Base-by-base conservation (phyloP, 805 yeast genomes). In the Cyberlindnera saturnus region DNA sequence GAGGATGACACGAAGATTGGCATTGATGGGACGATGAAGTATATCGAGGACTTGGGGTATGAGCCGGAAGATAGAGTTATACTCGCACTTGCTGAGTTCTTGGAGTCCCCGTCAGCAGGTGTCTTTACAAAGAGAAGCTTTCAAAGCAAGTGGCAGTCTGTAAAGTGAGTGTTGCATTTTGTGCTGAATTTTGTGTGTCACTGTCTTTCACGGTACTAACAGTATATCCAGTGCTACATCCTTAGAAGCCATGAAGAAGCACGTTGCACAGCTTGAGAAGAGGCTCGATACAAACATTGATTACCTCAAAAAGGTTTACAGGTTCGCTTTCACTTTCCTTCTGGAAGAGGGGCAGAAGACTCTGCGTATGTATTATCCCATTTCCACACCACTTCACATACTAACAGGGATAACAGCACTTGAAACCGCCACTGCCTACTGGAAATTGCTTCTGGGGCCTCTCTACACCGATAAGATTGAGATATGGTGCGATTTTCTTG, bases 1-100 rank as follows among this genome's bases (percentile, higher is more conserved):
- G 62, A 57, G 14, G 39, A 45, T 2, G 20, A 37, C 1, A 51
- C 52, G 14, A 60, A 65, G 11, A 86, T 89, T 32, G 91, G 81
- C 20, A 70, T 86, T 9, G 93, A 87, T 45, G 96, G 96, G 0
- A 83, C 96, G 0, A 60, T 90, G 9, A 51, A 57, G 33, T 86
- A 81, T 53, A 65, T 91, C 18, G 70, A 69, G 14, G 96, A 82
- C 52, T 63, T 91, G 38, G 80, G 75, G 0, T 69, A 82, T 32
- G 78, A 78, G 13, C 82, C 89, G 1, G 98, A 91, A 51, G 89
- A 90, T 56, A 69, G 78, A 8, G 74, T 69, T 6, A 82, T 87
- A 3, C 67, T 91, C 36, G 79, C 85, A 1, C 60, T 91, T 10
- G 87, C 93, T 0, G 81, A 78, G 53, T 71, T 82, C 40, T 65